Evolutionary conservation across 208 protist genomes (phyloP), one percentile per base, ranked within the genome.

Genomic region (Porcisia hertigi): DNA sequence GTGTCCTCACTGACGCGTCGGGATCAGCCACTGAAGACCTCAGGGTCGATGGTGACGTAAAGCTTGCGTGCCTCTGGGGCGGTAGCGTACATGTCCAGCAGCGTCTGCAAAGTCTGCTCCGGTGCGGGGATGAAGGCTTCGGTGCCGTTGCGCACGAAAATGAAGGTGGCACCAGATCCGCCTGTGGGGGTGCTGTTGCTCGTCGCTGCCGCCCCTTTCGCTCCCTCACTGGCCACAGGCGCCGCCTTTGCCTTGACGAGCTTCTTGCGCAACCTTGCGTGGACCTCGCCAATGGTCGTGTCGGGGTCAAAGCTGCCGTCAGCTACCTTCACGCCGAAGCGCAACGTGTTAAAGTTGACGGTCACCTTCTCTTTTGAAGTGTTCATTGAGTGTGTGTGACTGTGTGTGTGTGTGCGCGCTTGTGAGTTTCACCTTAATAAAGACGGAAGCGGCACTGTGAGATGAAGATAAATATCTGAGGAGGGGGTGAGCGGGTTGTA

Each of bases 91-190:
- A 85, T 64, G 57, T 89, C 84, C 6, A 89, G 62, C 30, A 94
- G 81, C 9, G 83, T 77, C 55, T 79, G 85, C 58, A 94, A 63
- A 30, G 88, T 94, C 49, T 90, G 85, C 59, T 94, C 84, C 16
- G 90, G 87, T 41, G 88, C 83, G 14, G 90, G 90, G 60, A 94
- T 90, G 54, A 94, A 94, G 18, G 83, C 86, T 43, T 92, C 86
- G 20, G 88, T 87, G 23, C 84, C 88, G 69, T 91, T 87, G 53
- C 85, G 81, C n/a, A 94, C 55, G 47, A 92, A 90, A 39, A 94
- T 49, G 75, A 92, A 88, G 18, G 87, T 84, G 9, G 84, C 69
- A n/a, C 52, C 59, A 14, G 53, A 66, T 34, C 66, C 64, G 16
- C 73, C 60, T 25, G 67, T 45, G 30, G 36, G 11, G 34, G 34